Evolutionary conservation across 495 filamentous ascomycete species (phyloP).

Genomic region (Penicillium samsonianum): DNA sequence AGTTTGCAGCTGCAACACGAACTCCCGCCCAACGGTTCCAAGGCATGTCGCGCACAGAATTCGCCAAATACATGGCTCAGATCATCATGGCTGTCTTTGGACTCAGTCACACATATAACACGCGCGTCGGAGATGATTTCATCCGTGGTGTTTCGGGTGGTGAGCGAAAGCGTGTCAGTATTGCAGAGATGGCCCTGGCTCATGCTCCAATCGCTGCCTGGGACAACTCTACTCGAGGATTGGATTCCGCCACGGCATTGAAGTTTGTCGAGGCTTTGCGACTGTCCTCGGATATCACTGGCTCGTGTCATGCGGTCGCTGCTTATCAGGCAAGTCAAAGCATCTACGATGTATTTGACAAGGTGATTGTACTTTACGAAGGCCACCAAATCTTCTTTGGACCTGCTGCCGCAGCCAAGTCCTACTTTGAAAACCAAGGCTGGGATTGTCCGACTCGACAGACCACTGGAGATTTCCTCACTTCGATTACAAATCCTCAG

Average conservation of each 20-base stretch:
- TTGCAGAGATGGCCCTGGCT: constrained; percentile 61
- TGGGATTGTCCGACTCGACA: constrained; percentile 56
- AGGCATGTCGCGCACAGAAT: constrained; percentile 44
- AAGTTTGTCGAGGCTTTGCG: constrained; percentile 67
- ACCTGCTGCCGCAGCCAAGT: constrained; percentile 50
- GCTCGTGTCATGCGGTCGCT: constrained; percentile 71
- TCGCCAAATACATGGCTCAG: constrained; percentile 43
- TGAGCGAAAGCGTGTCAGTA: constrained; percentile 68
- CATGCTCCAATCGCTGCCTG: constrained; percentile 70
- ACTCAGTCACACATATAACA: constrained; percentile 54
- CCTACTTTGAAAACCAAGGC: constrained; percentile 59
- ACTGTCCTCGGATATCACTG: constrained; percentile 67
- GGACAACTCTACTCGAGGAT: constrained; percentile 83
- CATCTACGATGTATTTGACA: constrained; percentile 69
- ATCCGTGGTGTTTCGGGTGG: constrained; percentile 78
- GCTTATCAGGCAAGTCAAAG: constrained; percentile 80
- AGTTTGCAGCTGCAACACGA: constrained; percentile 55
- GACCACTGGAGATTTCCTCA: constrained; percentile 70
- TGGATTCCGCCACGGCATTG: constrained; percentile 79
- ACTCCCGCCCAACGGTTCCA: constrained; percentile 43
- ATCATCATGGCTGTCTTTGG: constrained; percentile 64
- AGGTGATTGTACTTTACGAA: constrained; percentile 59
- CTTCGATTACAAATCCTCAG: constrained; percentile 63
- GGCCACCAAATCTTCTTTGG: constrained; percentile 66
- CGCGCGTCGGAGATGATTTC: constrained; percentile 43